Percentiles rank a stretch among this genome's conserved stretches.
These are phyloP conservation scores for Bjerkandera adusta DNA, from an alignment of 1,284 basidiomycete genomes.

Conservation along the genomic window DNA sequence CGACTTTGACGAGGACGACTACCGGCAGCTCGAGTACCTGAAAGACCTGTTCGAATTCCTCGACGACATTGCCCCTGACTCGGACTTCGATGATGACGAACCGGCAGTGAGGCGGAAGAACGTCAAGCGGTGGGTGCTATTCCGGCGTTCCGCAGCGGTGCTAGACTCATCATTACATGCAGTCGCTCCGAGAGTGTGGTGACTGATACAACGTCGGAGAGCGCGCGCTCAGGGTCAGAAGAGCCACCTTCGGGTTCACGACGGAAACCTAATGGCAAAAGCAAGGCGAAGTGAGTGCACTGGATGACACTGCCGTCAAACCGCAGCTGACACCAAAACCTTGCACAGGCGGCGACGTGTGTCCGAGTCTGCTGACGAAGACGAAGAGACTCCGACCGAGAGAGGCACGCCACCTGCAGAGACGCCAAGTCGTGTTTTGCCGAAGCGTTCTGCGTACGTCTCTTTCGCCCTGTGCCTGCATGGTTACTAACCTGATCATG, in stretches of 20 bases:
- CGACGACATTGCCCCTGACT: conserved; percentile 49
- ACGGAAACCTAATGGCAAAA: conserved; percentile 23
- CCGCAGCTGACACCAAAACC: conserved; percentile 6
- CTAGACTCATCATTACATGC: neutral
- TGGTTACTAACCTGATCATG: neutral
- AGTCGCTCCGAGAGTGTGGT: conserved; percentile 37
- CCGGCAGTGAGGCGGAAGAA: conserved; percentile 39
- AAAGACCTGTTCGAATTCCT: conserved; percentile 65
- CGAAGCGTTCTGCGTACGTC: conserved; percentile 35
- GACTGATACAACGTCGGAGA: conserved; percentile 26
- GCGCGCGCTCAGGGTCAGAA: conserved; percentile 23
- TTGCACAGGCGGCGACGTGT: conserved; percentile 30
- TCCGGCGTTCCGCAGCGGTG: too few species aligned
- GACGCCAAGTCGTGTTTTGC: conserved; percentile 32
- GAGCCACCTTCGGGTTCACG: conserved; percentile 27
- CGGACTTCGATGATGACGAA: conserved; percentile 49
- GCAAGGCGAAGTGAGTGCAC: conserved; percentile 30
- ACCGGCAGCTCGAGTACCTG: conserved; percentile 55
- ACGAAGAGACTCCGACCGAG: conserved; percentile 35
- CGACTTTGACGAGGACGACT: conserved; percentile 70
- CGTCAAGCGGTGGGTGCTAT: conserved; percentile 29
- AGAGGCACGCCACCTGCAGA: conserved; percentile 23
- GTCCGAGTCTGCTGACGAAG: conserved; percentile 46
- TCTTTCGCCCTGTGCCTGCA: neutral
- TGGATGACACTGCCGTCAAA: neutral